Conservation (phyloP, 2,329 filamentous ascomycete species). For the Escovopsis sp. region DNA sequence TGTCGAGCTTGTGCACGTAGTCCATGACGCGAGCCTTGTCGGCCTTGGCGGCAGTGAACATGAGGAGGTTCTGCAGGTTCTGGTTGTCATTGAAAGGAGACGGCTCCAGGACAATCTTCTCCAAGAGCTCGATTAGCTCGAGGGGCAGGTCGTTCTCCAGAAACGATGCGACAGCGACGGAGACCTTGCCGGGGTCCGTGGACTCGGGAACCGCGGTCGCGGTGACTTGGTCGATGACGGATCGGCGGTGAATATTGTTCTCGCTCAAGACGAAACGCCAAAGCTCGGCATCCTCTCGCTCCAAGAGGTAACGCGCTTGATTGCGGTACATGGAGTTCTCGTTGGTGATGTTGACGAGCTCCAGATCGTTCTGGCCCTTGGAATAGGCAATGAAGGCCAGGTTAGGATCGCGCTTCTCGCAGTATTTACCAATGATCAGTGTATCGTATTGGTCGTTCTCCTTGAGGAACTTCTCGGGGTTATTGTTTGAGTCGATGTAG, state of each 20-base stretch:
- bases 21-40: slow-evolving; percentile 91
- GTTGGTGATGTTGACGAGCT: slow-evolving; percentile 94
- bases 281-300: slow-evolving; percentile 76
- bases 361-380: slow-evolving; percentile 94
- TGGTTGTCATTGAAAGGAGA: slow-evolving; percentile 96
- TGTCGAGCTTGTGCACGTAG: slow-evolving; percentile 83
- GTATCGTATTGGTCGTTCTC: slow-evolving; percentile 97
- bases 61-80: slow-evolving; percentile 87
- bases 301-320: slow-evolving; percentile 89
- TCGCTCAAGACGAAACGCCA: slow-evolving; percentile 91
- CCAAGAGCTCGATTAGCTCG: slow-evolving; percentile 90
- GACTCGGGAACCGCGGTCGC: slow-evolving; percentile 89
- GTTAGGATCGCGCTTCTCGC: slow-evolving; percentile 95
- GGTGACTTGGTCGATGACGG: slow-evolving; percentile 89
- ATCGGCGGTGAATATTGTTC: slow-evolving; percentile 90
- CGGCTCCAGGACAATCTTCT: slow-evolving; percentile 99
- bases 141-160: slow-evolving; percentile 78
- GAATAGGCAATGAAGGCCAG: slow-evolving; percentile 87
- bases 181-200: slow-evolving; percentile 86
- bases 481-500: slow-evolving; percentile 97
- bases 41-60: slow-evolving; percentile 92
- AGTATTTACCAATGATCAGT: slow-evolving; percentile 87
- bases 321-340: slow-evolving; percentile 99
- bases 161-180: slow-evolving; percentile 84
- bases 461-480: slow-evolving; percentile 92